Conservation (phyloP, 164 flowering plant genomes). For the Chloranthus sessilifolius region DNA sequence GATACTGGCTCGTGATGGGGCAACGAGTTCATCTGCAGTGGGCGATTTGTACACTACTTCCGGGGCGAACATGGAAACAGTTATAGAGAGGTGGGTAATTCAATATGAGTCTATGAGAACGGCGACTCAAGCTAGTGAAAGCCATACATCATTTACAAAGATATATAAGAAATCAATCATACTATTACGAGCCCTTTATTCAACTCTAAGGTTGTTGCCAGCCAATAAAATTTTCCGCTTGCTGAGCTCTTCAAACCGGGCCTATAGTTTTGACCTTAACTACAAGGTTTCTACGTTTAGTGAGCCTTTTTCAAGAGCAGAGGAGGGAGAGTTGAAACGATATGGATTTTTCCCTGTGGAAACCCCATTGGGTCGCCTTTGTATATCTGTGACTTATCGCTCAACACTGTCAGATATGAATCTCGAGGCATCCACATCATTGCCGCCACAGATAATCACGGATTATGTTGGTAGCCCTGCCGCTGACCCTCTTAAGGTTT, state of each 20-base stretch:
- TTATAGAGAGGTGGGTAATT: constrained; percentile 85
- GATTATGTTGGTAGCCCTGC: constrained; percentile 95
- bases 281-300: constrained; percentile 78
- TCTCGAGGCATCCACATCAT: constrained; percentile 38
- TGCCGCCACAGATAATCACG: constrained; percentile 62
- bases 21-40: constrained; percentile 14
- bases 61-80: constrained; percentile 42
- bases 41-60: constrained; percentile 16
- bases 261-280: constrained; percentile 54
- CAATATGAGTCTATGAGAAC: constrained; percentile 48
- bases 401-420: constrained; percentile 59
- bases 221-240: constrained; percentile 58
- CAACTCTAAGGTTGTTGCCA: constrained; percentile 77
- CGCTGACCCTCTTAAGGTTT: constrained; percentile 65
- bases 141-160: constrained; percentile 40
- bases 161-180: constrained; percentile 73
- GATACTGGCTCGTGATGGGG: constrained; percentile 55
- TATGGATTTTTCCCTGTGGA: constrained; percentile 70
- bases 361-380: constrained; percentile 62
- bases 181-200: constrained; percentile 62
- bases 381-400: constrained; percentile 59
- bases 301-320: constrained; percentile 56
- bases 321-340: constrained; percentile 53
- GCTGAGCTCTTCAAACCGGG: constrained; percentile 45
- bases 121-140: constrained; percentile 34